These are phyloP conservation scores for Penicillium italicum DNA, from an alignment of 2,329 filamentous ascomycete species.

Conservation along the genomic window DNA sequence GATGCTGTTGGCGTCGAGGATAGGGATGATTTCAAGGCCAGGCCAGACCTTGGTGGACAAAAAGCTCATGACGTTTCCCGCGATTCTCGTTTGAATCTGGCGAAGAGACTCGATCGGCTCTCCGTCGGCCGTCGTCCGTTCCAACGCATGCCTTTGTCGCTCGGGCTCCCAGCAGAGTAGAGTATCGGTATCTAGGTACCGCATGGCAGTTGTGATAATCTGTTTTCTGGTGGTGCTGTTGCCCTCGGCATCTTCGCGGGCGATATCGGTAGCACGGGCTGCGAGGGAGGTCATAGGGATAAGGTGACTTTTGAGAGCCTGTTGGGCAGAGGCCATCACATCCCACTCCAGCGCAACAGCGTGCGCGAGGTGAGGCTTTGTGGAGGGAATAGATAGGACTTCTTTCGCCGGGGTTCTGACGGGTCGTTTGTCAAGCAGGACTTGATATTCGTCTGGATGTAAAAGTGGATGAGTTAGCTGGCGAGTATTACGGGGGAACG, in stretches of 20 bases:
- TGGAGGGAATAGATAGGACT: constrained; percentile 66
- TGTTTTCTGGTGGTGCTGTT: constrained; percentile 55
- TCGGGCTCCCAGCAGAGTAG: constrained; percentile 82
- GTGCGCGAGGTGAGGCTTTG: constrained; percentile 76
- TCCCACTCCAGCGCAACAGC: constrained; percentile 95
- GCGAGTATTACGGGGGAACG: not conserved
- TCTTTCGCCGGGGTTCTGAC: constrained; percentile 73
- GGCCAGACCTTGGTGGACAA: constrained; percentile 76
- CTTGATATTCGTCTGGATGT: constrained; percentile 50
- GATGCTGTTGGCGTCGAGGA: constrained; percentile 76
- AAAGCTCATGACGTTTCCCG: constrained; percentile 67
- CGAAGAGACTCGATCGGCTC: constrained; percentile 59
- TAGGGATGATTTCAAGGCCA: constrained; percentile 71
- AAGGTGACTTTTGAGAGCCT: constrained; percentile 79
- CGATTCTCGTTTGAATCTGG: constrained; percentile 65
- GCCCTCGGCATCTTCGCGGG: constrained; percentile 58
- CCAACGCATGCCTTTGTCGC: constrained; percentile 47
- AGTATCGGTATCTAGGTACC: constrained; percentile 88
- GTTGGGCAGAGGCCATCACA: constrained; percentile 71
- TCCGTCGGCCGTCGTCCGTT: constrained; percentile 46
- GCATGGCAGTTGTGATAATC: constrained; percentile 67
- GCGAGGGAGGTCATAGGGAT: constrained; percentile 85
- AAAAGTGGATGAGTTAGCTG: constrained; percentile 3
- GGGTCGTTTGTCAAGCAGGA: constrained; percentile 74
- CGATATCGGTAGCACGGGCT: constrained; percentile 79